Conservation (phyloP, 768 basidiomycete species). For the Hysterangium stoloniferum region DNA sequence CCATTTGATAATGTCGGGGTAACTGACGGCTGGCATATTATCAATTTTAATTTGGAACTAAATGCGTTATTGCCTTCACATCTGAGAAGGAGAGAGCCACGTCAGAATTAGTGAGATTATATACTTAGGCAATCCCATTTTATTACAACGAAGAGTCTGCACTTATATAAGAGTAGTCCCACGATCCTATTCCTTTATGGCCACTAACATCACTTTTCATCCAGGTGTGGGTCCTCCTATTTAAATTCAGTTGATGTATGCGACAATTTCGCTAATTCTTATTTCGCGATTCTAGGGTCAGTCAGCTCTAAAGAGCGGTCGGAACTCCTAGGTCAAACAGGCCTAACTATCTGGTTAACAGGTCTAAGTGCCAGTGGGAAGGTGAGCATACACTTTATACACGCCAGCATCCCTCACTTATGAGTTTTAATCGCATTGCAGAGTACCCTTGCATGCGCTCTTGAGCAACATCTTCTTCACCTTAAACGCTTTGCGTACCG, state of each 20-base stretch:
- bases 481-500: slow-evolving; percentile 81
- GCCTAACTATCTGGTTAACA: slow-evolving; percentile 93
- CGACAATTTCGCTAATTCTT: slow-evolving; percentile 1
- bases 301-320: slow-evolving; percentile 62
- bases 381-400: slow-evolving; percentile 32
- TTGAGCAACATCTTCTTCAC: slow-evolving; percentile 92
- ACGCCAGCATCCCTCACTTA: neutral
- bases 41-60: too few relatives aligned
- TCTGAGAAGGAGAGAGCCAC: too few relatives aligned
- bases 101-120: too few relatives aligned
- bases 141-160: too few relatives aligned
- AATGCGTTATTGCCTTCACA: too few relatives aligned
- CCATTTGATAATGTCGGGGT: too few relatives aligned
- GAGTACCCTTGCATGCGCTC: slow-evolving; percentile 95
- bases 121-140: too few relatives aligned
- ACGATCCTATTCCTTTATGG: too few relatives aligned
- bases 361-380: slow-evolving; percentile 94
- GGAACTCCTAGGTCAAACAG: slow-evolving; percentile 64
- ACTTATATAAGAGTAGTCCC: too few relatives aligned
- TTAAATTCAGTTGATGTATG: neutral
- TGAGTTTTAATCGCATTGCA: slow-evolving; percentile 24
- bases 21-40: too few relatives aligned
- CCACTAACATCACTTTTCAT: slow-evolving; percentile 56
- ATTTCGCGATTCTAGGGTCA: slow-evolving; percentile 45
- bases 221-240: slow-evolving; percentile 34